phyloP scores from a whole-genome alignment of 352 stramenopile species.

The Bremia lactucae region DNA sequence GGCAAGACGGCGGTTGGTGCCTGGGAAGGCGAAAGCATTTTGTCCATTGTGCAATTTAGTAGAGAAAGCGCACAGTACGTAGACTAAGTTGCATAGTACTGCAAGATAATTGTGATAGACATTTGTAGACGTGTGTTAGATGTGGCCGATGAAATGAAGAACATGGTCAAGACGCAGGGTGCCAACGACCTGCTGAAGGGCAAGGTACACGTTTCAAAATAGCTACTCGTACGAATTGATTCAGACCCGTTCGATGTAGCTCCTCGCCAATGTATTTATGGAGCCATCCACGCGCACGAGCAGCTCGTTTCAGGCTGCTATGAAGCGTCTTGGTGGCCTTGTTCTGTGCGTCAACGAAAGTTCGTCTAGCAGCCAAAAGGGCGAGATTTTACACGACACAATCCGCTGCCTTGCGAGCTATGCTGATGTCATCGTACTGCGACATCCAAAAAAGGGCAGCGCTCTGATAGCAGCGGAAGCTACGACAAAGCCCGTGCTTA shows the following conservation, averaged over 20 bases:
- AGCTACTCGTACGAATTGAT: not conserved
- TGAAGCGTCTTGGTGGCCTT: constrained; percentile 93
- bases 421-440: constrained; percentile 90
- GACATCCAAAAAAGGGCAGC: constrained; percentile 88
- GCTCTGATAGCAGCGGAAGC: constrained; percentile 61
- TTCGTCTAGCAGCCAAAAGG: constrained; percentile 94
- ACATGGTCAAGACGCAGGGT: constrained; percentile 64
- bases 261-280: constrained; percentile 96
- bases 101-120: no score
- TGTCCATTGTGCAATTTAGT: constrained; percentile 74
- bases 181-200: constrained; percentile 71
- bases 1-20: constrained; percentile 41
- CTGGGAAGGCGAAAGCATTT: constrained; percentile 63
- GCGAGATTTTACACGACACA: constrained; percentile 96
- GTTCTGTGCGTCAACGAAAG: constrained; percentile 91
- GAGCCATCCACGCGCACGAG: constrained; percentile 96
- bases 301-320: constrained; percentile 96
- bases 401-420: constrained; percentile 96
- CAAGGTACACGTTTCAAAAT: constrained; percentile 37
- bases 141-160: constrained; percentile 77
- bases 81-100: not conserved
- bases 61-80: constrained; percentile 60
- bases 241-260: constrained; percentile 18
- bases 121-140: constrained; percentile 46
- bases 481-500: constrained; percentile 89